Base-by-base conservation (phyloP, 768 basidiomycete genomes). In the Macrolepiota fuliginosa region DNA sequence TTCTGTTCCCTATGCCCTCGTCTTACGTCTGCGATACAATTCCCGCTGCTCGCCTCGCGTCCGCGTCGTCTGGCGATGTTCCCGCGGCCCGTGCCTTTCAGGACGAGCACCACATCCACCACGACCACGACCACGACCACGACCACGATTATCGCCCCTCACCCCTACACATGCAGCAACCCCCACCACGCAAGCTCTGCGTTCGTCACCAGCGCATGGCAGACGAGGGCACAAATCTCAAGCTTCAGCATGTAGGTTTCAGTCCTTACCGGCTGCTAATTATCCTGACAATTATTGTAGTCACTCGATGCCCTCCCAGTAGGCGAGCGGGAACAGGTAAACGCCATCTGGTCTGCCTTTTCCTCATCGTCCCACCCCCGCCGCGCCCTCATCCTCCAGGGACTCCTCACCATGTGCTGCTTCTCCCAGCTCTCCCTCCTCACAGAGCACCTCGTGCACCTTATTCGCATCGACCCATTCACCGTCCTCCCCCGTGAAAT, bases 361-460 rank as follows among this genome's bases (percentile, higher is more conserved):
- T 96, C 94, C 19, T 92, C 93, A 0, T 96, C 96, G 1, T 88
- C 94, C 0, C 94, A 98, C 68, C 86, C 90, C 4, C 87, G 92
- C 37, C 85, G 97, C 39, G 93, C 91, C 58, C 87, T 98, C 71
- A 98, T 98, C 71, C 89, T 99, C 53, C 93, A 92, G 68, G 97
- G 97, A 42, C 84, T 99, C 62, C 87, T 99, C 66, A 98, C 97
- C 15, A 98, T 99, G 94, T 98, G 96, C 74, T 98, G 97, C 76
- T 98, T 97, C 79, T 96, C 92, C 51, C 95, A 99, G 70, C 88
- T 99, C 29, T 98, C 97, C 27, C 90, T 98, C 54, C 89, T 99
- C 62, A 90, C 94, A 32, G 93, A 97, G 64, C 90, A 94, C 56
- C 91, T 98, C 63, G 80, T 87, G 36, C 88, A 92, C 66, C 88